A percentile compares a stretch with the other conserved stretches of the same genome.
phyloP scores from a whole-genome alignment of 129 eudicot species.

The Oenanthe sinensis region DNA sequence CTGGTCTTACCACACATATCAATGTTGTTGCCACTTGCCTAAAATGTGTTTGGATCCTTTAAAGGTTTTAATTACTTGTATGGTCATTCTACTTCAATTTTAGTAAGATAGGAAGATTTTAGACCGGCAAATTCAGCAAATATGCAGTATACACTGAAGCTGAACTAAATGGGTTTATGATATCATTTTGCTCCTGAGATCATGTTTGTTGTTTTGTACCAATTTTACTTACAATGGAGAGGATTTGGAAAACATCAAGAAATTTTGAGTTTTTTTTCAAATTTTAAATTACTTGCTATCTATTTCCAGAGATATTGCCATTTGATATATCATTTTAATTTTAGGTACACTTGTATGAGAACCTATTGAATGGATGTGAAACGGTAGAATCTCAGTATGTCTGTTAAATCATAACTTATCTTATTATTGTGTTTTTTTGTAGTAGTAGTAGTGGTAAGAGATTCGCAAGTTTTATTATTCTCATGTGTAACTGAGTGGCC shows the following conservation, averaged over 20 bases:
- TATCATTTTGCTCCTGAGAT: not conserved
- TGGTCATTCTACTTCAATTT: not conserved
- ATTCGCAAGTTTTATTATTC: not conserved
- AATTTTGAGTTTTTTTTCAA: not conserved
- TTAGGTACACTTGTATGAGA: conserved; percentile 92
- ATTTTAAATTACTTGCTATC: not conserved
- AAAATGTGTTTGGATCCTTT: not conserved
- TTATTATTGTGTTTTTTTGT: conserved; percentile 2
- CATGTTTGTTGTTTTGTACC: not conserved
- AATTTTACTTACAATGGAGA: not conserved
- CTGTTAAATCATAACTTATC: conserved; percentile 20
- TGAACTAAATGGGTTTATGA: not conserved
- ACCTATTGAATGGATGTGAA: conserved; percentile 89
- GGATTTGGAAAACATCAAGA: not conserved
- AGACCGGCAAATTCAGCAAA: not conserved
- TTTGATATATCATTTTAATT: conserved; percentile 12
- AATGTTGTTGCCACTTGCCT: conserved; percentile 6
- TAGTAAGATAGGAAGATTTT: not conserved
- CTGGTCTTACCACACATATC: not conserved
- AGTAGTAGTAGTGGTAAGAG: not conserved
- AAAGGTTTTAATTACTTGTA: not conserved
- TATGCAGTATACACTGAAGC: not conserved
- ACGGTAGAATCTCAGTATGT: conserved; percentile 96
- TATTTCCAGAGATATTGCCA: conserved; percentile 13
- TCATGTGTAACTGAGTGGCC: not conserved